Evolutionary conservation across 2,329 filamentous ascomycete genomes (phyloP).

Genomic region (Trichoderma brevicompactum): DNA sequence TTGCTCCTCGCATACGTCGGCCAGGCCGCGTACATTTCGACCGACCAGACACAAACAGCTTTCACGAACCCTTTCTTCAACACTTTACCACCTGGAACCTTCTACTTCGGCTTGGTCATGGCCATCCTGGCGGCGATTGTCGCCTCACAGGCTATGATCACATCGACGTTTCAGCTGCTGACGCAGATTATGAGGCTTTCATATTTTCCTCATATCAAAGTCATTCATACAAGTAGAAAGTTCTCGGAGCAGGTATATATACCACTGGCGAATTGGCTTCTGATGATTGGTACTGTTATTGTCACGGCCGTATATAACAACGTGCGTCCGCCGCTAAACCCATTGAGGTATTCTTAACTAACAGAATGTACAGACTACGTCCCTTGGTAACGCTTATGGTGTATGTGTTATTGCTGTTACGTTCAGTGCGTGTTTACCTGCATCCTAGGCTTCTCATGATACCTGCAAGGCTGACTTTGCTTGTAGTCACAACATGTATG

Average conservation of each 20-base stretch:
- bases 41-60: constrained; percentile 51
- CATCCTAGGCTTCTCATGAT: neutral
- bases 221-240: constrained; percentile 69
- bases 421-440: constrained; percentile 50
- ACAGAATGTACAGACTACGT: constrained; percentile 54
- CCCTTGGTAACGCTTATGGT: constrained; percentile 74
- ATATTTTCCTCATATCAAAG: constrained; percentile 77
- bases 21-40: constrained; percentile 73
- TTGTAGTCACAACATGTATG: constrained; percentile 68
- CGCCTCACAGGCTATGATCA: constrained; percentile 79
- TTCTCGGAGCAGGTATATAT: constrained; percentile 80
- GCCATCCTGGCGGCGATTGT: constrained; percentile 74
- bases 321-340: constrained; percentile 43
- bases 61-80: constrained; percentile 74
- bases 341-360: neutral
- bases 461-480: neutral
- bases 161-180: constrained; percentile 71
- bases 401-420: constrained; percentile 81
- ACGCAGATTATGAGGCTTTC: constrained; percentile 71
- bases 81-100: constrained; percentile 66
- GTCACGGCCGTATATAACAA: constrained; percentile 76
- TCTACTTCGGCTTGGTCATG: constrained; percentile 70
- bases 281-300: constrained; percentile 76
- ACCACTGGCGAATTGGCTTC: constrained; percentile 74
- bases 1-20: constrained; percentile 68